Base-by-base conservation (phyloP, 306 rosid genomes). In the Fragaria ananassa region DNA sequence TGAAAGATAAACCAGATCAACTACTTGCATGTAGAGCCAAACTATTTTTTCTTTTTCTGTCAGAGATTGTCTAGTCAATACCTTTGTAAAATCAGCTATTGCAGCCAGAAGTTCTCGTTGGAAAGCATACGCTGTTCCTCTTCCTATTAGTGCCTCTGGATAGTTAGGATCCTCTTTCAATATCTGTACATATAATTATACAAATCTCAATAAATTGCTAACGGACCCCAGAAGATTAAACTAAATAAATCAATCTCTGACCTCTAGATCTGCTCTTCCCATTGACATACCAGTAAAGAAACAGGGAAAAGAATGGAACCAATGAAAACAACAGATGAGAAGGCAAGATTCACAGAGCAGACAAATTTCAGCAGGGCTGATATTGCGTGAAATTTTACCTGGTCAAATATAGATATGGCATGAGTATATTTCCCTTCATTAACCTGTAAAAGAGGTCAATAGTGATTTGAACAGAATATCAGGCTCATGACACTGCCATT, bases 141-240 rank as follows among this genome's bases (percentile, higher is more conserved):
- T 90, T 68, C 98, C 98, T 74, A 95, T 95, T 73, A 95, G 85
- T 53, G 98, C 97, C 89, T 95, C 98, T 27, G 98, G 97, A 85
- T 95, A 92, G 63, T 74, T 84, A 74, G 97, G 91, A 75, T 95
- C 98, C 87, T 92, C 91, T 83, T 86, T 95, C 86, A 95, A 84
- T 85, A 95, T 89, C 98, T 95, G 88, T 73, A 79, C 14, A 78
- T 45, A 78, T 39, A 41, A 78, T 67, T 49, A 69, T 44, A 69
- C 81, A 65, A 29, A 53, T 46, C 64, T 69, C 64, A 64, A 65
- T 19, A 58, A 41, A 34, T 1, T 41, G 10, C 44, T 6, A 41
- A 72, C 10, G 39, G 53, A 35, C 67, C 62, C 44, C 46, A 18
- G 8, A 64, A 35, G 19, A 18, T 11, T 61, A 12, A 61, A 57